Percentiles rank a stretch among this genome's conserved stretches.
These are phyloP conservation scores for Musa itinerans DNA, from an alignment of 176 grass and related monocot species.

Conservation along the genomic window DNA sequence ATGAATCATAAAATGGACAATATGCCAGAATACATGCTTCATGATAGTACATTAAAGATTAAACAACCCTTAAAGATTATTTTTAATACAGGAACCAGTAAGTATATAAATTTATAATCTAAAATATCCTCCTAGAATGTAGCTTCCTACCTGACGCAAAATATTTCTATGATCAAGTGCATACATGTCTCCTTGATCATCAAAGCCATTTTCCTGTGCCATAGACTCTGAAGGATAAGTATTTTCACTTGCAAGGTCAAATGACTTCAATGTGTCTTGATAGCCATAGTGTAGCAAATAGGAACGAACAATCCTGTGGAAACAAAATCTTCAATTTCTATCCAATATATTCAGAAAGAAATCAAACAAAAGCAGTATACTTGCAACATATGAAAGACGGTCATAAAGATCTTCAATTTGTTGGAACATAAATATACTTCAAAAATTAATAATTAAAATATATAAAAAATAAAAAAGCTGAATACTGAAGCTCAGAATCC, in stretches of 20 bases:
- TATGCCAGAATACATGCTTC: neutral
- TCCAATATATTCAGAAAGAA: neutral
- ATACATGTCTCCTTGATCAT: slow-evolving; percentile 69
- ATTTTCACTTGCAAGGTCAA: slow-evolving; percentile 70
- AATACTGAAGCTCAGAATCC: too few relatives aligned
- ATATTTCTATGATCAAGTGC: slow-evolving; percentile 83
- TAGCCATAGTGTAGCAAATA: slow-evolving; percentile 98
- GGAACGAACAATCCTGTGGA: slow-evolving; percentile 82
- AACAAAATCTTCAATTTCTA: neutral
- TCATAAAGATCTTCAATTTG: too few relatives aligned
- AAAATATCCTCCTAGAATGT: neutral
- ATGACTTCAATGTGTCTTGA: slow-evolving; percentile 90
- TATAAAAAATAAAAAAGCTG: too few relatives aligned
- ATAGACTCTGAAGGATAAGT: slow-evolving; percentile 26
- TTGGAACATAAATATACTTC: too few relatives aligned
- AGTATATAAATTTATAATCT: neutral
- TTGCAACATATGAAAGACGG: neutral
- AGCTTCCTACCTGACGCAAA: slow-evolving; percentile 63
- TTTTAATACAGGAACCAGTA: too few relatives aligned
- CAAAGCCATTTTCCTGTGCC: slow-evolving; percentile 55
- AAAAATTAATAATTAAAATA: too few relatives aligned
- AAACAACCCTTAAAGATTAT: too few relatives aligned
- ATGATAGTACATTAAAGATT: neutral
- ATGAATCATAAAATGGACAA: neutral
- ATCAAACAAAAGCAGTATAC: neutral